Conservation (phyloP, 2,329 filamentous ascomycete species). For the Rhexocercosporidium sp. region DNA sequence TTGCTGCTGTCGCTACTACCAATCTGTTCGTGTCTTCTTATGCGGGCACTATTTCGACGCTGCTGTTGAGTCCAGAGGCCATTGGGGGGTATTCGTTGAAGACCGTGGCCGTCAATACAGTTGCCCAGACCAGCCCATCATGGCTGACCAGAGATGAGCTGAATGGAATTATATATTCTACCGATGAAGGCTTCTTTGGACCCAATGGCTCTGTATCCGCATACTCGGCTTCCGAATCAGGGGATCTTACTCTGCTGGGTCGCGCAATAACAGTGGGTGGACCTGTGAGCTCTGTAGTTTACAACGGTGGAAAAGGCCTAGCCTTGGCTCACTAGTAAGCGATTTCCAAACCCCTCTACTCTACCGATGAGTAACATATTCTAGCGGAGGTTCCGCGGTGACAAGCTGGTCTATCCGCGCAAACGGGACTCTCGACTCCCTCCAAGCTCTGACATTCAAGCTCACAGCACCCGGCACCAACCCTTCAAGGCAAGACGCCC, state of each 20-base stretch:
- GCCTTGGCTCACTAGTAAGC: conserved; percentile 41
- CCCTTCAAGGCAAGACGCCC: conserved; percentile 48
- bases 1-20: conserved; percentile 22
- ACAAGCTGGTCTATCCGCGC: conserved; percentile 46
- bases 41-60: conserved; percentile 43
- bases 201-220: conserved; percentile 34
- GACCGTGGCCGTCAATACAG: conserved; percentile 29
- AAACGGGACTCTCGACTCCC: conserved; percentile 27
- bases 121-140: conserved; percentile 32
- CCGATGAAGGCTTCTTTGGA: conserved; percentile 33
- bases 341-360: not conserved
- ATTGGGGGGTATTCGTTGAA: conserved; percentile 33
- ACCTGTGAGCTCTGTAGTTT: conserved; percentile 47
- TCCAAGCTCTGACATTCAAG: conserved; percentile 50
- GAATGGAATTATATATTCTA: conserved; percentile 36
- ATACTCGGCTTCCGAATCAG: conserved; percentile 45
- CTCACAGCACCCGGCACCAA: conserved; percentile 44
- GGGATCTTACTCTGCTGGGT: conserved; percentile 48
- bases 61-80: conserved; percentile 38
- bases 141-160: conserved; percentile 36
- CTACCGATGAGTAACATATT: not conserved
- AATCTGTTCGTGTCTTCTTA: conserved; percentile 48
- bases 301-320: conserved; percentile 48
- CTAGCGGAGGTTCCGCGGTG: conserved; percentile 32
- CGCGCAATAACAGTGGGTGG: conserved; percentile 46